Evolutionary conservation across 192 early-diverging fungal species (phyloP).

Genomic region (Lobosporangium transversale): DNA sequence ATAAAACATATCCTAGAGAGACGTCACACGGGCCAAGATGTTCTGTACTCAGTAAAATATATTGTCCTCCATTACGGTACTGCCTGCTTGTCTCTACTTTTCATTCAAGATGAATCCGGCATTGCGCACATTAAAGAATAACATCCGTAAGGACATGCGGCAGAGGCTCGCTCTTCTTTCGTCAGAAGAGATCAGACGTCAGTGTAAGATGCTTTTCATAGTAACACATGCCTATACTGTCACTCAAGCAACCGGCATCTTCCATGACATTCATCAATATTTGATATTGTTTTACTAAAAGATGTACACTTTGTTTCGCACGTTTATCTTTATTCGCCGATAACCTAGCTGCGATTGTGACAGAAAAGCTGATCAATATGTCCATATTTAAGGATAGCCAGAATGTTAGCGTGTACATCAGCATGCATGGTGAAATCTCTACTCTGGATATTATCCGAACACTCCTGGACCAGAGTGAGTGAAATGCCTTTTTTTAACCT

Average conservation of each 20-base stretch:
- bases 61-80: too few species aligned
- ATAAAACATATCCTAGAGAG: too few species aligned
- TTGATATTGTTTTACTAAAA: too few species aligned
- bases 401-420: slow-evolving; percentile 63
- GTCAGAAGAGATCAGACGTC: slow-evolving; percentile 37
- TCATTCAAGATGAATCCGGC: slow-evolving; percentile 48
- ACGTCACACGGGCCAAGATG: too few species aligned
- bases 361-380: slow-evolving; percentile 48
- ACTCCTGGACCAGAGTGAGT: slow-evolving; percentile 55
- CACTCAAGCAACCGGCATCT: too few species aligned
- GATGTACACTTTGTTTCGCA: too few species aligned
- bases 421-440: slow-evolving; percentile 63
- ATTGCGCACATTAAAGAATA: slow-evolving; percentile 39
- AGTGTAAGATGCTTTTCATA: slow-evolving; percentile 12
- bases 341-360: slow-evolving; percentile 38
- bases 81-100: too few species aligned
- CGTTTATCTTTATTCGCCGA: background rate
- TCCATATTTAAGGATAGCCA: slow-evolving; percentile 53
- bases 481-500: too few species aligned
- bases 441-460: slow-evolving; percentile 59
- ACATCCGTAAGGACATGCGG: slow-evolving; percentile 50
- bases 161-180: slow-evolving; percentile 22
- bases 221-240: too few species aligned
- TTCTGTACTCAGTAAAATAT: too few species aligned
- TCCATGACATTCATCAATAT: too few species aligned